These are phyloP conservation scores for Ophiosphaerella narmari DNA, from an alignment of 2,329 filamentous ascomycete genomes.

Conservation along the genomic window DNA sequence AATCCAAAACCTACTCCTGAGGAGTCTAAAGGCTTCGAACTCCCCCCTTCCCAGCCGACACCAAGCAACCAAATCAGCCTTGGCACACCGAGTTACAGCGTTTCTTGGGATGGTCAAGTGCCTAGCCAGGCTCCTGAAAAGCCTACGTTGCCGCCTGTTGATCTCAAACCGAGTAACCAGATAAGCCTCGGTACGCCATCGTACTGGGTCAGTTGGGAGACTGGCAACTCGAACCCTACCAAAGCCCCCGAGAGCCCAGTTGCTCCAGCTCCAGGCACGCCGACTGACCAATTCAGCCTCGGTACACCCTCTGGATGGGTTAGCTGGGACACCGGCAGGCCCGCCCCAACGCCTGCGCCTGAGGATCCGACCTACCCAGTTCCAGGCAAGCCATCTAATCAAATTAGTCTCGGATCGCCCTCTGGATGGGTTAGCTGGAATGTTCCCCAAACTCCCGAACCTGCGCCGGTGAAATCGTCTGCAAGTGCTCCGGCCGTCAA, in stretches of 20 bases:
- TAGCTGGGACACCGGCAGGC: slow-evolving; percentile 4
- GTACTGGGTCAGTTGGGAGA: slow-evolving; percentile 6
- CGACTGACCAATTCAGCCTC: slow-evolving; percentile 11
- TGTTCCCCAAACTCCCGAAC: slow-evolving; percentile 3
- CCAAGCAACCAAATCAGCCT: slow-evolving; percentile 12
- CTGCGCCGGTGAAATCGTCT: slow-evolving; percentile 1
- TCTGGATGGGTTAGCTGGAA: slow-evolving; percentile 22
- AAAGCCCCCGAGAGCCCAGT: slow-evolving; percentile 8
- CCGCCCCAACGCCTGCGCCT: slow-evolving; percentile 2
- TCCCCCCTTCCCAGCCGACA: slow-evolving; percentile 10
- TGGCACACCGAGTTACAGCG: neutral
- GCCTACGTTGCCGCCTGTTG: neutral
- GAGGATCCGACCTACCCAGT: slow-evolving; percentile 4
- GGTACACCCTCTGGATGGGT: slow-evolving; percentile 6
- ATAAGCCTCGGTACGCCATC: slow-evolving; percentile 17
- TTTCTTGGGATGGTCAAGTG: slow-evolving; percentile 7
- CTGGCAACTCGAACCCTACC: slow-evolving; percentile 3
- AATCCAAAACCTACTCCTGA: slow-evolving; percentile 12
- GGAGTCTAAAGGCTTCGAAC: slow-evolving; percentile 8
- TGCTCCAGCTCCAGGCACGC: slow-evolving; percentile 9
- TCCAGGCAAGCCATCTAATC: slow-evolving; percentile 12
- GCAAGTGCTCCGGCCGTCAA: neutral
- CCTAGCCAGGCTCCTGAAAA: neutral
- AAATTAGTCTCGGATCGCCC: slow-evolving; percentile 20
- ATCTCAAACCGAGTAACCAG: slow-evolving; percentile 5